Base-by-base conservation (phyloP, 108 stramenopile species). In the Pseudonitzschia pungens region DNA sequence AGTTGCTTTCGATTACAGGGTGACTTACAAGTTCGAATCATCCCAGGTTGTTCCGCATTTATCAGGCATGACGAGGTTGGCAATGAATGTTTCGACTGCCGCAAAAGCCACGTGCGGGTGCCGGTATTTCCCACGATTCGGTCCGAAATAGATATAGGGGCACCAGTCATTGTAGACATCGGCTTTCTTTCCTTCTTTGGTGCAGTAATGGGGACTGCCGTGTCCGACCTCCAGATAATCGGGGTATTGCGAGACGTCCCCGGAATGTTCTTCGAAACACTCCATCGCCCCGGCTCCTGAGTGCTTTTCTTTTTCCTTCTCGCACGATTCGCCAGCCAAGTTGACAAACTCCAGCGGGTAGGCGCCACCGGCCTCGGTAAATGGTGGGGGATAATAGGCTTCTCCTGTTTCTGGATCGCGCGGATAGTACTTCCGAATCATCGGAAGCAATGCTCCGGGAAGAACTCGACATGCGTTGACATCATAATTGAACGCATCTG, bases 11-110 rank as follows among this genome's bases (percentile, higher is more conserved):
- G n/a, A n/a, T n/a, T n/a, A 43, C 9, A 43, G 11, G 11, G 6
- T 43, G 11, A 31, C 59, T 60, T 26, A 60, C 59, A 29, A 60
- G 59, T 60, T 60, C 14, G 59, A 60, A 60, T 60, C 59, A 18
- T 60, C 59, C 59, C 59, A 60, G 5, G 59, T 60, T 8, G 32
- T 40, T 26, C 59, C 31, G 26, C 59, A 60, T 33, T 60, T 60
- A 31, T 60, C 59, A 8, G 59, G 59, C 59, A 60, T 60, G 32
- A 60, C 28, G 18, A 60, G 59, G 32, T 60, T 60, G 16, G 59
- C 24, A 16, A 60, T 0, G 32, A 29, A 60, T 7, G 28, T 29
- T 18, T 60, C 59, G 0, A 60, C 59, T 11, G 59, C 28, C 32
- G 59, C 24, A 7, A 60, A 60, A 18, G 59, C 59, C 27, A 60